These are phyloP conservation scores for Phellopilus nigrolimitatus DNA, from an alignment of 1,284 basidiomycete genomes.

Conservation along the genomic window DNA sequence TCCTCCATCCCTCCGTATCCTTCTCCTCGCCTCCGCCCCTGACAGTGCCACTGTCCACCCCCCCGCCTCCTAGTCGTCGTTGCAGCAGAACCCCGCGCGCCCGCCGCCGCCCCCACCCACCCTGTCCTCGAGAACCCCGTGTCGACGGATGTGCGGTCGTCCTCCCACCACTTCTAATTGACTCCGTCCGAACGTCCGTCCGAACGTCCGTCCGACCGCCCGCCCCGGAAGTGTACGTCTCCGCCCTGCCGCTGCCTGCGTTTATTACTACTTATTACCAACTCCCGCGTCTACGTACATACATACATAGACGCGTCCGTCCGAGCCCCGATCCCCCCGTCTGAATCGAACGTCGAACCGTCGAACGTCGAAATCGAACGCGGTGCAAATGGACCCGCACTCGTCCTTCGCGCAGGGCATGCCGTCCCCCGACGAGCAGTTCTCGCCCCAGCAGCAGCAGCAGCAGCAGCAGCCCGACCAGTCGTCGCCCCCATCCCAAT, in stretches of 20 bases:
- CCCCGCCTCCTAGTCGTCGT: no score
- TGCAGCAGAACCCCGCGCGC: no score
- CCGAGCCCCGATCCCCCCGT: not conserved
- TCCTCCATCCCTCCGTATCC: not conserved
- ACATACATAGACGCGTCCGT: no score
- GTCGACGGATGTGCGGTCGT: no score
- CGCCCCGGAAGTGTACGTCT: no score
- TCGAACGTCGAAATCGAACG: not conserved
- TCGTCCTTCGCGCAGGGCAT: slow-evolving; percentile 30
- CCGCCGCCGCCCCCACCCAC: not conserved
- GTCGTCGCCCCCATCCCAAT: slow-evolving; percentile 10
- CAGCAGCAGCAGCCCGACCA: slow-evolving; percentile 22
- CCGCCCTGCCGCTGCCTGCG: no score
- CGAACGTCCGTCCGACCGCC: no score
- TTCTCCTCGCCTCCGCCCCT: not conserved
- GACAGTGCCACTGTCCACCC: not conserved
- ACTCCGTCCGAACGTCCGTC: no score
- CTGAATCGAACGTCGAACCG: not conserved
- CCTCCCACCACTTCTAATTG: no score
- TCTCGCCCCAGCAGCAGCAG: slow-evolving; percentile 31
- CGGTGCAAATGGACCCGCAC: slow-evolving; percentile 23
- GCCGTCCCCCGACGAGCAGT: slow-evolving; percentile 31
- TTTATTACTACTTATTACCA: no score
- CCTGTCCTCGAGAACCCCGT: not conserved
- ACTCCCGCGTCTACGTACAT: no score